phyloP scores from a whole-genome alignment of 805 yeast species.

The Pichia exigua region DNA sequence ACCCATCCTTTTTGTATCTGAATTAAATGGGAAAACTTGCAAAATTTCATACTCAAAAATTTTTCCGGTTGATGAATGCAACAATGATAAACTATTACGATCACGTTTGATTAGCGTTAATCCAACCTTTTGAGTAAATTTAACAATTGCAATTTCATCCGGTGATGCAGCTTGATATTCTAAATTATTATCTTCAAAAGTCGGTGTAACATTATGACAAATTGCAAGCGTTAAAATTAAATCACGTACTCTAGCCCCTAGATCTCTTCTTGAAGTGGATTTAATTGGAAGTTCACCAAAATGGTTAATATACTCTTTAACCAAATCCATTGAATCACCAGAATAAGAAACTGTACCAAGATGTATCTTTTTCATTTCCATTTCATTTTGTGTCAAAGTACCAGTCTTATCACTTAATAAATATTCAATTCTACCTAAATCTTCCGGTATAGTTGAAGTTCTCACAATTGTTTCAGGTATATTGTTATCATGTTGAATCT shows the following conservation, averaged over 20 bases:
- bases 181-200: slow-evolving; percentile 60
- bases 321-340: slow-evolving; percentile 87
- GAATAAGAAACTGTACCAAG: slow-evolving; percentile 90
- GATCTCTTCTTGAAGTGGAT: slow-evolving; percentile 49
- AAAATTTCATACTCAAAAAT: slow-evolving; percentile 56
- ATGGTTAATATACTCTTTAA: slow-evolving; percentile 50
- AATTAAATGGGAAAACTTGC: slow-evolving; percentile 87
- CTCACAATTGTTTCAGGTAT: slow-evolving; percentile 89
- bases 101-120: slow-evolving; percentile 75
- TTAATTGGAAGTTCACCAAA: slow-evolving; percentile 25
- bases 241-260: slow-evolving; percentile 71
- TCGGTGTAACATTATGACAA: slow-evolving; percentile 98
- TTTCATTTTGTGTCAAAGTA: slow-evolving; percentile 93
- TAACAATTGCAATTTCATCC: slow-evolving; percentile 95
- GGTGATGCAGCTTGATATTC: slow-evolving; percentile 98
- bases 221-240: slow-evolving; percentile 74
- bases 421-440: slow-evolving; percentile 91
- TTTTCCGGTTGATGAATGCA: slow-evolving; percentile 52
- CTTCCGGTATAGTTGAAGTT: slow-evolving; percentile 97
- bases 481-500: slow-evolving; percentile 78
- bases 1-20: slow-evolving; percentile 97
- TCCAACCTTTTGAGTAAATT: slow-evolving; percentile 83
- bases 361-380: slow-evolving; percentile 91
- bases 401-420: slow-evolving; percentile 93
- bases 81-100: slow-evolving; percentile 60